Base-by-base conservation (phyloP, 2,329 filamentous ascomycete genomes). In the Talaromyces pinophilus region DNA sequence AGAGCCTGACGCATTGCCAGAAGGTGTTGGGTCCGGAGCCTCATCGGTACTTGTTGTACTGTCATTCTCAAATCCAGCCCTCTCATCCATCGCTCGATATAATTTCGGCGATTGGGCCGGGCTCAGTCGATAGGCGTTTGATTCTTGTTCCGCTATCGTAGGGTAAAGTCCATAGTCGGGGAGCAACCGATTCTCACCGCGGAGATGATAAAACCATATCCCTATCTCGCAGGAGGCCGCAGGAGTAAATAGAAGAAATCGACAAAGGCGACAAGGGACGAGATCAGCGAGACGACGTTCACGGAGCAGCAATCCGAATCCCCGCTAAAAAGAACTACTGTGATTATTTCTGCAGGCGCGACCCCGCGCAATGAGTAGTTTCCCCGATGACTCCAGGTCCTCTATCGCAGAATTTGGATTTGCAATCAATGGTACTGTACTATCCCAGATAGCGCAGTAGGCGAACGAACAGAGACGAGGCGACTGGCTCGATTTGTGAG, bases 71-170 rank as follows among this genome's bases (percentile, higher is more conserved):
- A 59, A 42, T 30, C 54, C 55, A 25, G 44, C 15, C 62, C 57
- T 59, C 33, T 67, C 65, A 28, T 59, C 54, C 65, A 67, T 67
- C 44, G 46, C 62, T 35, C 61, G 48, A 52, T n/a, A 57, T n/a
- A 38, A 40, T 25, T 10, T 42, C 46, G 33, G 17, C 48, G 60
- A 40, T 42, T 22, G 22, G 10, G 54, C 33, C 54, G 33, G 54
- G 17, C 19, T 57, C 17, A 11, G 54, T 57, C 10, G 54, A 38
- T 40, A 57, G 38, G 17, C 17, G 42, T 38, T 62, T 8, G n/a
- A 17, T 50, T 33, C 44, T 52, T 62, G 22, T 17, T 62, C 38
- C 38, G 57, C 38, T 60, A 60, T 19, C 57, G 11, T 22, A 17
- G 22, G 57, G 40, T 25, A 59, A 42, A 59, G 35, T 59, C 55